Evolutionary conservation across 208 protist genomes (phyloP), one percentile per base, ranked within the genome.

Genomic region (Crithidia bombi): DNA sequence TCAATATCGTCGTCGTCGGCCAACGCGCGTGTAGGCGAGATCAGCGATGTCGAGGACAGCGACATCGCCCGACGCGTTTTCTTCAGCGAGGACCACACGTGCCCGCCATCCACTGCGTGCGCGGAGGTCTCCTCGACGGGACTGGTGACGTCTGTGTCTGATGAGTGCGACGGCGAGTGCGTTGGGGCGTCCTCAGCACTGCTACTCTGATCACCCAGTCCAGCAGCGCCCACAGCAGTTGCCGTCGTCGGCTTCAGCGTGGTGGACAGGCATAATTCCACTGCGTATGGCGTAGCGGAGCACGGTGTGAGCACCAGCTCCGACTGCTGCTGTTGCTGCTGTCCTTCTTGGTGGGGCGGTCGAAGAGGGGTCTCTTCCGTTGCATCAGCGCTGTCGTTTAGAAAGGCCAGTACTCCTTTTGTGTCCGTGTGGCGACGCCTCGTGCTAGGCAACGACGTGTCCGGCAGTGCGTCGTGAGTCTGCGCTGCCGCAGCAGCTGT

Each of bases 381-480:
- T 0, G 39, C 33, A 15, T 1, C 33, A n/a, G 33, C 33, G 3
- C n/a, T 28, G n/a, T 43, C 30, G 52, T 43, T 26, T 9, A 43
- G 52, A 43, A 58, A 38, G 4, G 30, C n/a, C 21, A 58, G 33
- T 14, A 26, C 17, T 1, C 21, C 39, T 10, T 41, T 54, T 23
- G 54, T 30, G 30, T 55, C 41, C 41, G 44, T 51, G 39, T 55
- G 55, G 21, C 54, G 54, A n/a, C 54, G 51, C 41, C 30, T 23
- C 30, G 23, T 52, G 44, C 35, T 15, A 5, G 54, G 41, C n/a
- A 54, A 30, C 12, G 19, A 5, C 5, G 23, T 25, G 17, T 52
- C 5, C 14, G 17, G 47, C 23, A n/a, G n/a, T n/a, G n/a, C n/a
- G n/a, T 30, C 14, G 43, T 30, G 47, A 17, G 14, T 11, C 21